Percentiles rank a stretch among this genome's conserved stretches.
Evolutionary conservation across 768 basidiomycete genomes (phyloP).

Genomic region (Boletus bicolor): DNA sequence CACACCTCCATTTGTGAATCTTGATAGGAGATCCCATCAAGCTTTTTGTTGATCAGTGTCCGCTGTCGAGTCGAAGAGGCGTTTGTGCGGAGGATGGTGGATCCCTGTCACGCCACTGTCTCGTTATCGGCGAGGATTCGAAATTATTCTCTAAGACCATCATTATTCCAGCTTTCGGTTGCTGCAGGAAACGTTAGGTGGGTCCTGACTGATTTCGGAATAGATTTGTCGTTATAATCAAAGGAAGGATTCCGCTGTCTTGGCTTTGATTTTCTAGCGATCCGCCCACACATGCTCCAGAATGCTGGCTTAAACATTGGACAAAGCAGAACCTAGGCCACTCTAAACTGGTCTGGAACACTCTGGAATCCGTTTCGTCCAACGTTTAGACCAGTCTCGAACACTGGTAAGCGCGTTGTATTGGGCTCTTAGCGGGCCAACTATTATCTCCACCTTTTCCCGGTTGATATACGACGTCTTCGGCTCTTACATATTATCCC

Average conservation of each 20-base stretch:
- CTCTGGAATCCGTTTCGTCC: too few species aligned
- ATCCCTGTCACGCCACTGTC: background rate
- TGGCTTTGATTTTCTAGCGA: background rate
- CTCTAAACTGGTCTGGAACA: too few species aligned
- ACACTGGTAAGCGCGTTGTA: too few species aligned
- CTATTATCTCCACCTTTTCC: background rate
- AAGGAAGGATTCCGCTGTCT: background rate
- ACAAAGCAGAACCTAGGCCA: too few species aligned
- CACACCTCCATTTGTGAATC: background rate
- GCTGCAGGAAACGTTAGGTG: background rate
- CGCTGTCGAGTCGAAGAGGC: background rate
- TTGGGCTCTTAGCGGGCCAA: background rate
- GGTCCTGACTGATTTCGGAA: background rate
- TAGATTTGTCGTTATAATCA: too few species aligned
- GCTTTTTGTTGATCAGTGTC: background rate
- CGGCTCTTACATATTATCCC: background rate
- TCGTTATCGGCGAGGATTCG: background rate
- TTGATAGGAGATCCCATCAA: background rate
- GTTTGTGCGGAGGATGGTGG: conserved; percentile 3
- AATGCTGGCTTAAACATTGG: too few species aligned
- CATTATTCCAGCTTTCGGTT: background rate
- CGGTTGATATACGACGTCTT: background rate
- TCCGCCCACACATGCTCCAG: background rate
- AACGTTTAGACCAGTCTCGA: too few species aligned
- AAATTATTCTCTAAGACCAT: background rate